Evolutionary conservation across 73 alveolate species (phyloP).

Genomic region (Tetrahymena elliotti): DNA sequence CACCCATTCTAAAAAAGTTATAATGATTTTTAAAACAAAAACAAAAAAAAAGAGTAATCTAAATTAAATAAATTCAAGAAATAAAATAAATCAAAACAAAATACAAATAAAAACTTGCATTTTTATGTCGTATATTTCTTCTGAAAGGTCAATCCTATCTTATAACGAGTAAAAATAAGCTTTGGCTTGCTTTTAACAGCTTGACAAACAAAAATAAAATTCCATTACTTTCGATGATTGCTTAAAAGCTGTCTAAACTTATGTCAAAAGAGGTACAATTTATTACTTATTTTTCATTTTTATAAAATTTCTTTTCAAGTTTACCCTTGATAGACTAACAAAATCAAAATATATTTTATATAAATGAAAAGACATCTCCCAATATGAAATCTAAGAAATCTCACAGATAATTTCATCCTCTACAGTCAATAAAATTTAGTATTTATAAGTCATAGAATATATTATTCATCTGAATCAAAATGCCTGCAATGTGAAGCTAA

Average conservation of each 20-base stretch:
- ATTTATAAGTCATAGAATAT: not conserved
- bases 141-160: not conserved
- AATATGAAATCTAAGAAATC: not conserved
- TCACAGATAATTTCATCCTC: not conserved
- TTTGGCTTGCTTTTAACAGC: not conserved
- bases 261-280: not conserved
- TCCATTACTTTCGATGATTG: not conserved
- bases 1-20: not conserved
- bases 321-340: not conserved
- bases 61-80: not conserved
- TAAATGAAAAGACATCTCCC: not conserved
- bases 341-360: not conserved
- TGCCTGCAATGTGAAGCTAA: not conserved
- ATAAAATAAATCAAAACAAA: not conserved
- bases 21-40: not conserved
- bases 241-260: not conserved
- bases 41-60: not conserved
- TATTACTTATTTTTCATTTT: not conserved
- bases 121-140: not conserved
- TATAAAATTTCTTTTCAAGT: too few species aligned
- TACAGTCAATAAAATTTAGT: not conserved
- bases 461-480: not conserved
- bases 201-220: not conserved
- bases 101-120: not conserved
- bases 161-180: not conserved